phyloP scores from a whole-genome alignment of 2,329 filamentous ascomycete genomes.

The Raffaelea ambrosiae region DNA sequence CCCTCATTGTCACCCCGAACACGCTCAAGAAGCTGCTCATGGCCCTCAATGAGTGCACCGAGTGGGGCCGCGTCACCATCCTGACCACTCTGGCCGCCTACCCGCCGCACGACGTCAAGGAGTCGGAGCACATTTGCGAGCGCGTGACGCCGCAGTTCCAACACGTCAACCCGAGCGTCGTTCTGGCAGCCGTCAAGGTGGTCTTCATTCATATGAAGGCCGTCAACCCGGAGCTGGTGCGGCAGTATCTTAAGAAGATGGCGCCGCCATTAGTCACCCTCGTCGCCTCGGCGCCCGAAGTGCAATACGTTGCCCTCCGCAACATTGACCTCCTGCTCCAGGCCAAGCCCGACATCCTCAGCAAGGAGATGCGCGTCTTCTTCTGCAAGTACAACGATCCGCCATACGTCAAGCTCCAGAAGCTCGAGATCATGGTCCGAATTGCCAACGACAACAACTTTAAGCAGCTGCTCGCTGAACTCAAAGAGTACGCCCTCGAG shows the following conservation, averaged over 20 bases:
- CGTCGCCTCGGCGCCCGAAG: slow-evolving; percentile 89
- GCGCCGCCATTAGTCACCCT: slow-evolving; percentile 91
- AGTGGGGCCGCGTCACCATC: slow-evolving; percentile 96
- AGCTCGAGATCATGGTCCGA: slow-evolving; percentile 97
- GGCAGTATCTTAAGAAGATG: slow-evolving; percentile 96
- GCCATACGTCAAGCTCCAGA: slow-evolving; percentile 93
- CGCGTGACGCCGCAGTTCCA: slow-evolving; percentile 94
- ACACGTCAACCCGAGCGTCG: slow-evolving; percentile 95
- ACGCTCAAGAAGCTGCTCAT: slow-evolving; percentile 93
- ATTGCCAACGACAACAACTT: slow-evolving; percentile 97
- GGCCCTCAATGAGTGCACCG: slow-evolving; percentile 95
- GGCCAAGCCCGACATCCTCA: slow-evolving; percentile 91
- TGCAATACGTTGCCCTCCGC: slow-evolving; percentile 91
- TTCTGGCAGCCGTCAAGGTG: slow-evolving; percentile 93
- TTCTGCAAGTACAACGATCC: slow-evolving; percentile 99
- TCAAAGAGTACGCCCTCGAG: slow-evolving; percentile 96
- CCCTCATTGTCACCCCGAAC: slow-evolving; percentile 70
- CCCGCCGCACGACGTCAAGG: slow-evolving; percentile 77
- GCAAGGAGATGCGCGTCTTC: slow-evolving; percentile 95
- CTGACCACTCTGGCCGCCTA: slow-evolving; percentile 85
- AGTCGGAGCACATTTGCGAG: slow-evolving; percentile 97
- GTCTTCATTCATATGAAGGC: slow-evolving; percentile 95
- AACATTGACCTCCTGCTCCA: slow-evolving; percentile 96
- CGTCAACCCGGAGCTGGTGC: slow-evolving; percentile 67
- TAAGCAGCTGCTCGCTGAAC: slow-evolving; percentile 84